Evolutionary conservation across 2,329 filamentous ascomycete species (phyloP).

Genomic region (Akanthomyces dipterigenus): DNA sequence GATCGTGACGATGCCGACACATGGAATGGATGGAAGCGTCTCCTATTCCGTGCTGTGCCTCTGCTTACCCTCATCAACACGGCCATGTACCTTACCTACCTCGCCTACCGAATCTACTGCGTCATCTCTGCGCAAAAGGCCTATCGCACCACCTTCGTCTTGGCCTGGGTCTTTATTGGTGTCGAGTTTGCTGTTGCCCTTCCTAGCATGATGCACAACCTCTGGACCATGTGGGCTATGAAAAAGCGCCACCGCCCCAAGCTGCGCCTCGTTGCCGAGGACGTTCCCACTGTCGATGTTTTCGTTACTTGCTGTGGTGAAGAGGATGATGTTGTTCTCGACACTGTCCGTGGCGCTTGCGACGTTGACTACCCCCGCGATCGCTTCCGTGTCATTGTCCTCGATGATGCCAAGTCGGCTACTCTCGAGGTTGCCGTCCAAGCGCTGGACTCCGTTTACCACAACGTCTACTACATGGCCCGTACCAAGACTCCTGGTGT

Average conservation of each 20-base stretch:
- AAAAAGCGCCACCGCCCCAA: constrained; percentile 48
- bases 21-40: constrained; percentile 38
- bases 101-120: constrained; percentile 44
- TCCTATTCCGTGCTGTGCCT: constrained; percentile 32
- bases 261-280: constrained; percentile 41
- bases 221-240: constrained; percentile 50
- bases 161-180: constrained; percentile 51
- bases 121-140: constrained; percentile 43
- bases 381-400: constrained; percentile 46
- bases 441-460: constrained; percentile 31
- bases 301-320: constrained; percentile 54
- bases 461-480: constrained; percentile 47
- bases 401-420: constrained; percentile 47
- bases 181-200: constrained; percentile 48
- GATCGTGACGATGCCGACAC: constrained; percentile 37
- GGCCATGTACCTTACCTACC: constrained; percentile 40
- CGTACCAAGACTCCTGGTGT: constrained; percentile 41
- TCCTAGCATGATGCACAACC: constrained; percentile 49
- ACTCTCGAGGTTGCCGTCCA: constrained; percentile 34
- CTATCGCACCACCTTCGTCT: constrained; percentile 33
- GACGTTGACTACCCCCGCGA: constrained; percentile 47
- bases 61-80: constrained; percentile 35
- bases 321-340: constrained; percentile 47
- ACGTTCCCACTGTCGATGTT: constrained; percentile 49
- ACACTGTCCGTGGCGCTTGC: constrained; percentile 50